Evolutionary conservation across 768 basidiomycete genomes (phyloP), one percentile per base, ranked within the genome.

Genomic region (Sporobolomyces roseus): DNA sequence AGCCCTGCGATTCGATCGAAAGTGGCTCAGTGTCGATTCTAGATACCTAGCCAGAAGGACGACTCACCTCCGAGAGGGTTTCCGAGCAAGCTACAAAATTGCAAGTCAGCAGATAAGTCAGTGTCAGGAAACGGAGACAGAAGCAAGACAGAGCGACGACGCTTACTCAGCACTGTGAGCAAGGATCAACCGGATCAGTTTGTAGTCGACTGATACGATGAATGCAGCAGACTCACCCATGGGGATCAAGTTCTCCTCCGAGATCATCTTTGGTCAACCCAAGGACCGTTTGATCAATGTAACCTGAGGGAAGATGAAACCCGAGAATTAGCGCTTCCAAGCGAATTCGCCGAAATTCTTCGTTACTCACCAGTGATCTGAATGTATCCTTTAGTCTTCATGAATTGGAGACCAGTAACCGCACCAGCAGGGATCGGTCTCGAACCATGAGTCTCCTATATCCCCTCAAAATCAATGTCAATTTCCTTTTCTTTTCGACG

Each of bases 191-290:
- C n/a, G n/a, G n/a, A n/a, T n/a, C n/a, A n/a, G n/a, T n/a, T n/a
- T n/a, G n/a, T n/a, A n/a, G n/a, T n/a, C n/a, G n/a, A n/a, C n/a
- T n/a, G n/a, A n/a, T n/a, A n/a, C n/a, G n/a, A n/a, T n/a, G n/a
- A n/a, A n/a, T n/a, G n/a, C n/a, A n/a, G n/a, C n/a, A n/a, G n/a
- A n/a, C n/a, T n/a, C n/a, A n/a, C n/a, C n/a, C n/a, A n/a, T n/a
- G n/a, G n/a, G n/a, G n/a, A n/a, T n/a, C n/a, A 14, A 70, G 62
- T 58, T 90, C 89, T 66, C 89, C 89, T 68, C 89, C 89, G n/a
- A 73, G 82, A 70, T 91, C 89, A 23, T 66, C 77, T 0, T 75
- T 19, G 19, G 75, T 56, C 27, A 90, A 66, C 77, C 87, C 81
- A 65, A 91, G 78, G 35, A 75, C 72, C 1, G 79, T 80, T 79